Percentiles rank a stretch among this genome's conserved stretches.
Conservation (phyloP, 345 rosid genomes). For the Dimocarpus longan region DNA sequence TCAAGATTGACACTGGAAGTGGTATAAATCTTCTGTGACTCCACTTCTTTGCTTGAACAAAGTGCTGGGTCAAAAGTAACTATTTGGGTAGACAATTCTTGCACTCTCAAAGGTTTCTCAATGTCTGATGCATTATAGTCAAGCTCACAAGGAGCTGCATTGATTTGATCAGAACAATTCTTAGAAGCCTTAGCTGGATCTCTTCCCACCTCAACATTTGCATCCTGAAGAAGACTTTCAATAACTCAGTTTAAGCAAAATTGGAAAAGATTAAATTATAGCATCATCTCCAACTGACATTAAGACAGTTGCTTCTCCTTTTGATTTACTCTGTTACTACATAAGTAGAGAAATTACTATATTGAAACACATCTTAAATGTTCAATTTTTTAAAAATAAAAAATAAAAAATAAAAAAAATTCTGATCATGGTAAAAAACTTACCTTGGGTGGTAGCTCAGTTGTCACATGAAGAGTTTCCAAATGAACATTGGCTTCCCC, state of each 20-base stretch:
- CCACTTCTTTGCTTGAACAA: conserved; percentile 35
- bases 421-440: conserved; percentile 14
- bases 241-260: conserved; percentile 31
- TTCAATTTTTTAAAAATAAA: too few species aligned
- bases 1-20: conserved; percentile 29
- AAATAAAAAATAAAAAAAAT: too few species aligned
- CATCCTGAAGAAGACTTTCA: conserved; percentile 43
- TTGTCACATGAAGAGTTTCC: conserved; percentile 27
- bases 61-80: conserved; percentile 25
- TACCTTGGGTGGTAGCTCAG: conserved; percentile 44
- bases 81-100: conserved; percentile 28
- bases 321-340: not conserved
- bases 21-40: conserved; percentile 27
- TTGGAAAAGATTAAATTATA: conserved; percentile 8
- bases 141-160: conserved; percentile 16
- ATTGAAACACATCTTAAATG: not conserved
- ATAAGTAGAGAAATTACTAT: not conserved
- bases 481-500: conserved; percentile 24
- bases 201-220: conserved; percentile 21
- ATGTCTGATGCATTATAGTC: conserved; percentile 22
- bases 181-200: not conserved
- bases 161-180: conserved; percentile 25
- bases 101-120: conserved; percentile 16
- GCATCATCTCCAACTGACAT: conserved; percentile 8
- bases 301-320: conserved; percentile 16